Evolutionary conservation across 257 asterid species (phyloP).

Genomic region (Solanum virginianum): DNA sequence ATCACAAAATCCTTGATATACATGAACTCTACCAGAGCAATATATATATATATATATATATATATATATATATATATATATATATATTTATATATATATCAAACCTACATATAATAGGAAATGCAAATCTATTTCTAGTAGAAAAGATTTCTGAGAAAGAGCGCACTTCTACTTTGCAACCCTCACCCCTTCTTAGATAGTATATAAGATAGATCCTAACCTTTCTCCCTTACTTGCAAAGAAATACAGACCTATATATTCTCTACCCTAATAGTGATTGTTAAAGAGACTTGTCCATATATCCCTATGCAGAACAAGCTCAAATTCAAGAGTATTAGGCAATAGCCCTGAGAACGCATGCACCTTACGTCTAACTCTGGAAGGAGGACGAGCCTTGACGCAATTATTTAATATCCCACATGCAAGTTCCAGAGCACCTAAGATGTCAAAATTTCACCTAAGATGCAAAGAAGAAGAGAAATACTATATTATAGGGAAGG

Average conservation of each 20-base stretch:
- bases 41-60: slow-evolving; percentile 23
- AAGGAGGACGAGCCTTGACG: slow-evolving; percentile 43
- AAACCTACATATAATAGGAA: slow-evolving; percentile 10
- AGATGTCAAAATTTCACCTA: slow-evolving; percentile 51
- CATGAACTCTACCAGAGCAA: slow-evolving; percentile 26
- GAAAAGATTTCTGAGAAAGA: background rate
- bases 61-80: too few species aligned
- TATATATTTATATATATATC: slow-evolving; percentile 23
- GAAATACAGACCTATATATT: slow-evolving; percentile 44
- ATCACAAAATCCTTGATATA: slow-evolving; percentile 18
- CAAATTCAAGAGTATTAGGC: slow-evolving; percentile 42
- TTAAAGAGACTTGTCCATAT: slow-evolving; percentile 23
- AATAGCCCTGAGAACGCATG: slow-evolving; percentile 26
- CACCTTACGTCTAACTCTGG: slow-evolving; percentile 25
- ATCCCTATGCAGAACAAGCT: slow-evolving; percentile 22
- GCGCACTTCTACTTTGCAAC: background rate
- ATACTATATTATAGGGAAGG: background rate
- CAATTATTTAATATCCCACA: slow-evolving; percentile 3
- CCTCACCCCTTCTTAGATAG: background rate
- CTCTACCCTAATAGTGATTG: slow-evolving; percentile 19
- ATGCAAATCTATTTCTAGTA: background rate
- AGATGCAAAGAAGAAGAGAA: background rate
- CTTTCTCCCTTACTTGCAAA: slow-evolving; percentile 34
- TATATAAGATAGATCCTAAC: slow-evolving; percentile 5
- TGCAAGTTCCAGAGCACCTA: background rate